Percentiles rank a stretch among this genome's conserved stretches.
phyloP scores from a whole-genome alignment of 2,329 filamentous ascomycete species.

The Cladosporium sphaerospermum region DNA sequence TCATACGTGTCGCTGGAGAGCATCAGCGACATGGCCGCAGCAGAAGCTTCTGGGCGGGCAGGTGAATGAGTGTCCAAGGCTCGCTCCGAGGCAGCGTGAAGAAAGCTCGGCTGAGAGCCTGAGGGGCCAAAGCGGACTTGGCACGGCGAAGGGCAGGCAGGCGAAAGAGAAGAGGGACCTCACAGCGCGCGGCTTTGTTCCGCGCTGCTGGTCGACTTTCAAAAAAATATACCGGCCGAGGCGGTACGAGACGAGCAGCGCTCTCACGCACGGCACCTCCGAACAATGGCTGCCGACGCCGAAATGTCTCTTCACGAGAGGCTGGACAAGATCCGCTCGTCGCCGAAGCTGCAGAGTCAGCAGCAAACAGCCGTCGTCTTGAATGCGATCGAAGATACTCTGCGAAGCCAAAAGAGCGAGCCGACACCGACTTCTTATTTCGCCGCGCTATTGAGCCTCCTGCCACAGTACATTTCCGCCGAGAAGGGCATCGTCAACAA shows the following conservation, averaged over 20 bases:
- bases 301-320: conserved; percentile 70
- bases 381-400: conserved; percentile 84
- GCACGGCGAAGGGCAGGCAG: not conserved
- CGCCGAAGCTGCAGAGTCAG: conserved; percentile 91
- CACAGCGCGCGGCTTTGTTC: not conserved
- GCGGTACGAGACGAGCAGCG: conserved; percentile 2
- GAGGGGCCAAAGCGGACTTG: not conserved
- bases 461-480: conserved; percentile 66
- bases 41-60: conserved; percentile 8
- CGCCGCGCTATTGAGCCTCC: conserved; percentile 82
- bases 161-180: not conserved
- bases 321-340: conserved; percentile 88
- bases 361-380: conserved; percentile 85
- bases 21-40: not conserved
- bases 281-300: conserved; percentile 9
- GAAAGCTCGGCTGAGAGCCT: not conserved
- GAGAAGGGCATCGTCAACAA: conserved; percentile 64
- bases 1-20: not conserved
- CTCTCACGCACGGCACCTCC: conserved; percentile 4
- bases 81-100: not conserved
- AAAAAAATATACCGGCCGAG: conserved; percentile 4
- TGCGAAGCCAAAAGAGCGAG: conserved; percentile 79
- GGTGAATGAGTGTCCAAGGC: not conserved
- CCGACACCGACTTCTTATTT: conserved; percentile 88
- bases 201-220: not conserved